Conservation (phyloP, 495 filamentous ascomycete species). For the Lasiosphaeria hispida region DNA sequence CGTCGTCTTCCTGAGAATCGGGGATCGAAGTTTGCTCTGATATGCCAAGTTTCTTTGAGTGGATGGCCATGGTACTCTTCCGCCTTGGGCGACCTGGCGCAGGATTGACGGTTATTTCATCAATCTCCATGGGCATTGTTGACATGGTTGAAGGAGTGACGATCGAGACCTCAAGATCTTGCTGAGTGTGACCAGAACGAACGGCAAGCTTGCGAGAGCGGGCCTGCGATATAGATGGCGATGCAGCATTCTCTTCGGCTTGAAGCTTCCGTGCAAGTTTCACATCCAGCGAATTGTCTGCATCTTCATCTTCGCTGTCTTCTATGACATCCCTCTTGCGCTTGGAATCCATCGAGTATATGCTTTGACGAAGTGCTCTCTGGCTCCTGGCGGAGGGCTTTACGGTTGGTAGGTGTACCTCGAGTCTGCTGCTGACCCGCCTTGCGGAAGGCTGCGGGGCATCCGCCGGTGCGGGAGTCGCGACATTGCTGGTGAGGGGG, state of each 20-base stretch:
- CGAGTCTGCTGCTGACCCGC: constrained; percentile 18
- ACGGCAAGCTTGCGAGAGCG: too few relatives aligned
- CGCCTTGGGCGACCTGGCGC: not conserved
- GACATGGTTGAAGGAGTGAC: not conserved
- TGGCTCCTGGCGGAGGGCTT: constrained; percentile 7
- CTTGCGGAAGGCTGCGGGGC: constrained; percentile 11
- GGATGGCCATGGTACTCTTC: not conserved
- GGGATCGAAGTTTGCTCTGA: not conserved
- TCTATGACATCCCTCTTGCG: constrained; percentile 28
- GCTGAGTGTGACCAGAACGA: too few relatives aligned
- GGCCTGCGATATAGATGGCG: too few relatives aligned
- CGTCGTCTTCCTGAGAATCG: not conserved
- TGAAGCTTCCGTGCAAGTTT: constrained; percentile 60
- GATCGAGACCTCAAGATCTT: too few relatives aligned
- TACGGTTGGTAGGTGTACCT: constrained; percentile 25
- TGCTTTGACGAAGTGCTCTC: constrained; percentile 23
- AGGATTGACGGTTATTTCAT: not conserved
- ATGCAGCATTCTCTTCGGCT: constrained; percentile 55
- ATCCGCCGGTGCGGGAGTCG: constrained; percentile 50
- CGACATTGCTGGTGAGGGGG: constrained; percentile 69
- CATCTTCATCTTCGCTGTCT: constrained; percentile 40
- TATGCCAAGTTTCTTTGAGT: too few relatives aligned
- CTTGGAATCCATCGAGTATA: constrained; percentile 28
- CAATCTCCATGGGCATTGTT: not conserved
- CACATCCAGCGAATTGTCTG: constrained; percentile 46